Base-by-base conservation (phyloP, 768 basidiomycete species). In the Rhodotorula babjevae region DNA sequence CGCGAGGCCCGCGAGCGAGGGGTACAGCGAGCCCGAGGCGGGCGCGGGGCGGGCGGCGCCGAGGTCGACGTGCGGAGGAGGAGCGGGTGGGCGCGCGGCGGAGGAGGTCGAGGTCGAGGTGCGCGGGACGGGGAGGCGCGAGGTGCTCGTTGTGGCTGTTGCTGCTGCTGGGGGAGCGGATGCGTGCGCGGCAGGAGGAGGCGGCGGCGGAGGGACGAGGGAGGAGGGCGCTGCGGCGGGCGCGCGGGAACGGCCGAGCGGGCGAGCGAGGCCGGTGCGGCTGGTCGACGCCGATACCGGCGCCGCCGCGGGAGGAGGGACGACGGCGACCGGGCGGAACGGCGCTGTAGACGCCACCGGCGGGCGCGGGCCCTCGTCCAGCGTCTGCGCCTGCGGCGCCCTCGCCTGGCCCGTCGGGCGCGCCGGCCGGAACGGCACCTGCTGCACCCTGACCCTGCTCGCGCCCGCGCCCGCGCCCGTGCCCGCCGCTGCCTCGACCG, bases 1-100 rank as follows among this genome's bases (percentile, higher is more conserved):
- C 33, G 65, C 44, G 2, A 68, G 29, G 31, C n/a, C 44, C 5
- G 42, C 57, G 53, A 72, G 71, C 0, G 71, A 72, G 31, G 71
- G 71, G n/a, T 72, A 72, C 14, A 72, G 44, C 33, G 71, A 65
- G 18, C 5, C 36, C 36, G 36, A 36, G 5, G 36, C 36, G 36
- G 36, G 36, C 5, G 36, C 4, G 36, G 5, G 36, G 36, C 36
- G 4, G 5, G 36, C 4, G 36, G 36, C 36, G 36, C 5, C 36
- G 36, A 9, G 5, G 5, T 36, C 36, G 36, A 36, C 36, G 36
- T n/a, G 47, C 21, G 33, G 70, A 29, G 25, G 46, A 3, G 27
- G 23, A 2, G n/a, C 50, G 61, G 23, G 25, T 14, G 42, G 60
- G n/a, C n/a, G 2, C 1, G 57, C 33, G 3, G 29, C 23, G 47